Percentiles rank a stretch among this genome's conserved stretches.
These are phyloP conservation scores for Pichia sp. DNA, from an alignment of 1,139 yeast species.

Conservation along the genomic window DNA sequence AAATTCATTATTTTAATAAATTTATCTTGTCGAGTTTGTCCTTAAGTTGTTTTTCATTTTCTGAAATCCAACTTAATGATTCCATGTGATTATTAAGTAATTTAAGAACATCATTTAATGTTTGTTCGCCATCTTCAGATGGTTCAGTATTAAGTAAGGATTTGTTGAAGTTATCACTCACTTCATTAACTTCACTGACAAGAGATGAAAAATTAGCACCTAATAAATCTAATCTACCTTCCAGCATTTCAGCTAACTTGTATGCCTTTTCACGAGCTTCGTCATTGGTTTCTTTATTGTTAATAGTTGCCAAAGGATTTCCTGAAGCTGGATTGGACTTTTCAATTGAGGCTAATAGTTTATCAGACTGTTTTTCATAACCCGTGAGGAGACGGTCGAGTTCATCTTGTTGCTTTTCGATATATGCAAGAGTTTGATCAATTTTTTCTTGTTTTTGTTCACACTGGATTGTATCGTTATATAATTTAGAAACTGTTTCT, in stretches of 20 bases:
- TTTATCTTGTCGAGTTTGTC: slow-evolving; percentile 48
- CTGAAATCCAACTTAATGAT: slow-evolving; percentile 82
- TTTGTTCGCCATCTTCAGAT: slow-evolving; percentile 27
- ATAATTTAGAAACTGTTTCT: slow-evolving; percentile 72
- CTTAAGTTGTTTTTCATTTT: slow-evolving; percentile 61
- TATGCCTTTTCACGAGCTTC: slow-evolving; percentile 89
- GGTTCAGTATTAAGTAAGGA: slow-evolving; percentile 29
- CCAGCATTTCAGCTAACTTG: slow-evolving; percentile 77
- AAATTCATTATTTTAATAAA: slow-evolving; percentile 10
- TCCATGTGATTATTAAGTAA: slow-evolving; percentile 84
- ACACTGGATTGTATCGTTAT: slow-evolving; percentile 72
- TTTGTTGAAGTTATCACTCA: slow-evolving; percentile 76
- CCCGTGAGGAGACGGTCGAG: slow-evolving; percentile 74
- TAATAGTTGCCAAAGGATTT: slow-evolving; percentile 2
- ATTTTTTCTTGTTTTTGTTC: slow-evolving; percentile 80
- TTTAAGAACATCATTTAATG: slow-evolving; percentile 62
- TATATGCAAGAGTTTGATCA: slow-evolving; percentile 80
- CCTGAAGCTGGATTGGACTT: slow-evolving; percentile 14
- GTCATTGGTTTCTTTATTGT: slow-evolving; percentile 39
- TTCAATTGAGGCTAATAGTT: slow-evolving; percentile 26
- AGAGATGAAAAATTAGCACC: slow-evolving; percentile 72
- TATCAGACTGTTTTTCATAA: slow-evolving; percentile 80
- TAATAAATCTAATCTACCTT: slow-evolving; percentile 71
- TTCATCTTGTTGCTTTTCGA: slow-evolving; percentile 90
- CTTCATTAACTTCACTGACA: slow-evolving; percentile 80